Evolutionary conservation across 805 yeast species (phyloP), one percentile per base, ranked within the genome.

Genomic region (Metschnikowia chrysomelidarum): DNA sequence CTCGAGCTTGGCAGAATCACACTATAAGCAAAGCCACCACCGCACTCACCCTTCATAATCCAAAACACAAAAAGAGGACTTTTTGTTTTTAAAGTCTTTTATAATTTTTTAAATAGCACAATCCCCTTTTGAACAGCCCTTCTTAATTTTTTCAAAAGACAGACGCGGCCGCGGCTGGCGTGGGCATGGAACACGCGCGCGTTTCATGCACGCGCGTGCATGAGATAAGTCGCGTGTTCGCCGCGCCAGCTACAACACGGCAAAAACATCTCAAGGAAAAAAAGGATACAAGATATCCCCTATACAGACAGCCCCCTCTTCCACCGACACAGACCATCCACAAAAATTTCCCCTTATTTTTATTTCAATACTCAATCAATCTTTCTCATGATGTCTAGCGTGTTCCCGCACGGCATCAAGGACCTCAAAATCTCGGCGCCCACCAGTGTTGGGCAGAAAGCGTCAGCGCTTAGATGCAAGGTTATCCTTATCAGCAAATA

Each of bases 401-500:
- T 34, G 11, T 40, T 38, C 23, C 41, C 43, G 7, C 41, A 40
- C 3, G 47, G 49, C 19, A 34, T 47, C 13, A 46, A 46, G 25
- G 46, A 47, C 24, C 36, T 53, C 33, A 44, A 41, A 21, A 53
- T 53, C 38, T 49, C 53, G 10, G 38, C 24, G 7, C 57, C 57
- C 22, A 51, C 47, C 21, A 40, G 34, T 20, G 43, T 38, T 17
- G 42, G 40, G 11, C 43, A 35, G 19, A 30, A 36, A 14, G 17
- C 27, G 10, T 44, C 53, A 11, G 35, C 41, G 4, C 46, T 61
- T 22, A 48, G 44, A 20, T 44, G 60, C 22, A 63, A 59, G 39
- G 58, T 66, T 18, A 67, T 76, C 3, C 49, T 76, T 7, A 70
- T 76, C 5, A 60, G 75, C 22, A 71, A 71, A 44, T 69, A 59